Percentiles rank a stretch among this genome's conserved stretches.
These are phyloP conservation scores for Plenodomus lindquistii DNA, from an alignment of 2,329 filamentous ascomycete genomes.

Conservation along the genomic window DNA sequence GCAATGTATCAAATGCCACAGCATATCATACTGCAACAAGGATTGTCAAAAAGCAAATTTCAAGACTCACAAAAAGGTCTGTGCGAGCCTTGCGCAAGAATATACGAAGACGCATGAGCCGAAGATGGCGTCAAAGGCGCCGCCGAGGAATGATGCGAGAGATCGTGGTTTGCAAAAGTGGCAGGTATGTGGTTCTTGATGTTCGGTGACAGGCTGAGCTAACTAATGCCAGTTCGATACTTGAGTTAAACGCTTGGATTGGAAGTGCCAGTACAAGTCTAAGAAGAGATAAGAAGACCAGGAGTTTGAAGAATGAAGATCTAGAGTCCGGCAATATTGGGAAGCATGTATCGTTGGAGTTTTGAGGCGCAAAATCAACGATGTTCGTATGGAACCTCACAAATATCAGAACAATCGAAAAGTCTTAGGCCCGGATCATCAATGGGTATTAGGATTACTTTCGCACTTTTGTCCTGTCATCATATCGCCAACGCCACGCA, in stretches of 20 bases:
- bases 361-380: neutral
- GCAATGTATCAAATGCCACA: conserved; percentile 47
- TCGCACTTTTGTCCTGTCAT: conserved; percentile 9
- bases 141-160: conserved; percentile 37
- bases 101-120: conserved; percentile 43
- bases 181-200: conserved; percentile 30
- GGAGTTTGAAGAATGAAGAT: too few relatives aligned
- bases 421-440: neutral
- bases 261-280: too few relatives aligned
- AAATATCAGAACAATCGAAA: too few relatives aligned
- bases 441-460: conserved; percentile 19
- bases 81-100: conserved; percentile 44
- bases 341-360: neutral
- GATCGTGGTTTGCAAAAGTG: conserved; percentile 47
- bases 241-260: neutral
- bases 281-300: too few relatives aligned
- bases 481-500: conserved; percentile 19
- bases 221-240: neutral
- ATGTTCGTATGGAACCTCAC: neutral
- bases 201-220: neutral
- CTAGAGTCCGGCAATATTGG: too few relatives aligned
- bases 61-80: conserved; percentile 48
- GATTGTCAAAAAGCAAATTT: conserved; percentile 47
- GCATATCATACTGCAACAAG: conserved; percentile 44
- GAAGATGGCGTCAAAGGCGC: conserved; percentile 44